A percentile compares a stretch with the other conserved stretches of the same genome.
Evolutionary conservation across 1,139 yeast genomes (phyloP).

Genomic region (Geotrichum cucujoidarum): DNA sequence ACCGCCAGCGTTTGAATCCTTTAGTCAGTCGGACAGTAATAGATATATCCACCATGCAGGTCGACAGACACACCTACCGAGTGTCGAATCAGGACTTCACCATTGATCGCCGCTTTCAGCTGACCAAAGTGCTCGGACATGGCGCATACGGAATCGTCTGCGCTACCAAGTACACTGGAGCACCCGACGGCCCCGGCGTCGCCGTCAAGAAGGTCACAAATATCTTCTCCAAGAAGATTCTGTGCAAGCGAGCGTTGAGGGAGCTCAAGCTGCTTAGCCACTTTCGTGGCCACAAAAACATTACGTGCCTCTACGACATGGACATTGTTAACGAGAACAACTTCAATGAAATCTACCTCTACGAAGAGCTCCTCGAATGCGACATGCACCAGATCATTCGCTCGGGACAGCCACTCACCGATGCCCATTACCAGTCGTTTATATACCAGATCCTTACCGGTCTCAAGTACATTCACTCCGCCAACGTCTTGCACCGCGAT

Average conservation of each 20-base stretch:
- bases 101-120: conserved; percentile 20
- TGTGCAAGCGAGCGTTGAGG: conserved; percentile 83
- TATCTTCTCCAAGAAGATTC: conserved; percentile 79
- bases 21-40: too few species aligned
- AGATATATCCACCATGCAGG: conserved; percentile 13
- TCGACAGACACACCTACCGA: conserved; percentile 22
- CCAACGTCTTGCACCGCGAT: conserved; percentile 92
- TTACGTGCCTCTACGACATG: conserved; percentile 87
- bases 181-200: conserved; percentile 46
- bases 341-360: conserved; percentile 88
- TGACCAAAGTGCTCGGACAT: conserved; percentile 56
- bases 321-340: conserved; percentile 82
- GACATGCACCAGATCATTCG: conserved; percentile 96
- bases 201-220: conserved; percentile 92
- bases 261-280: conserved; percentile 84
- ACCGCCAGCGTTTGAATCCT: too few species aligned
- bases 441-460: conserved; percentile 92
- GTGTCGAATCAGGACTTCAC: conserved; percentile 22
- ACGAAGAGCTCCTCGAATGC: conserved; percentile 96
- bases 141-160: conserved; percentile 98
- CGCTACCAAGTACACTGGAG: conserved; percentile 73
- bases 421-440: conserved; percentile 89
- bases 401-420: conserved; percentile 90
- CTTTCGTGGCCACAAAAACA: conserved; percentile 64
- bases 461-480: conserved; percentile 87